A percentile compares a stretch with the other conserved stretches of the same genome.
Conservation (phyloP, 148 eudicot species). For the Silene uniflora region DNA sequence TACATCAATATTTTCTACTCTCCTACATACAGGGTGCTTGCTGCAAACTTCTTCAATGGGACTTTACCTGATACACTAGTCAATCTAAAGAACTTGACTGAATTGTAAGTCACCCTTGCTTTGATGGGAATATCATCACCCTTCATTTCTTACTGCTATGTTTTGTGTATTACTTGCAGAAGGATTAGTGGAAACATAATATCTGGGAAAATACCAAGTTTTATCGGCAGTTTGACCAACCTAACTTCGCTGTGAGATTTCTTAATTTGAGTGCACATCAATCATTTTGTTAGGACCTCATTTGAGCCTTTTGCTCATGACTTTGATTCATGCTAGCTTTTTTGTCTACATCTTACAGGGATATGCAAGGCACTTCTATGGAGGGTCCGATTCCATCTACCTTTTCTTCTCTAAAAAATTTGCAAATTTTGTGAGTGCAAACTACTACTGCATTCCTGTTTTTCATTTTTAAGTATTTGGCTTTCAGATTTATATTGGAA, state of each 20-base stretch:
- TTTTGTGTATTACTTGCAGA: neutral
- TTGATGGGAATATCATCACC: neutral
- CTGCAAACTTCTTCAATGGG: constrained; percentile 64
- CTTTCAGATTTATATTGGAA: neutral
- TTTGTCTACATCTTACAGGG: constrained; percentile 33
- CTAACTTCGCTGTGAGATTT: constrained; percentile 4
- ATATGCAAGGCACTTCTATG: constrained; percentile 67
- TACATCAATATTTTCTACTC: constrained; percentile 4
- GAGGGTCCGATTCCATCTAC: constrained; percentile 74
- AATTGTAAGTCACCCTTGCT: constrained; percentile 47
- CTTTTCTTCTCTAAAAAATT: constrained; percentile 40
- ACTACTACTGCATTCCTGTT: neutral
- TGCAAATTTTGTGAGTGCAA: constrained; percentile 49
- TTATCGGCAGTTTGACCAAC: constrained; percentile 15
- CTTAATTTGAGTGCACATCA: neutral
- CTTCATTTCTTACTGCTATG: neutral
- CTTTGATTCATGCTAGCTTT: neutral
- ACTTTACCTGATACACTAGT: constrained; percentile 49
- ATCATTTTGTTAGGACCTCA: neutral
- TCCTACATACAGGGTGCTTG: constrained; percentile 57
- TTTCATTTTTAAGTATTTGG: neutral
- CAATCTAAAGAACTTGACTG: constrained; percentile 52
- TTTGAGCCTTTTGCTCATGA: neutral
- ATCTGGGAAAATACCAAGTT: constrained; percentile 15
- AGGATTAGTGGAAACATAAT: constrained; percentile 7